Evolutionary conservation across 2,329 filamentous ascomycete genomes (phyloP).

Genomic region (Monosporascus sp.): DNA sequence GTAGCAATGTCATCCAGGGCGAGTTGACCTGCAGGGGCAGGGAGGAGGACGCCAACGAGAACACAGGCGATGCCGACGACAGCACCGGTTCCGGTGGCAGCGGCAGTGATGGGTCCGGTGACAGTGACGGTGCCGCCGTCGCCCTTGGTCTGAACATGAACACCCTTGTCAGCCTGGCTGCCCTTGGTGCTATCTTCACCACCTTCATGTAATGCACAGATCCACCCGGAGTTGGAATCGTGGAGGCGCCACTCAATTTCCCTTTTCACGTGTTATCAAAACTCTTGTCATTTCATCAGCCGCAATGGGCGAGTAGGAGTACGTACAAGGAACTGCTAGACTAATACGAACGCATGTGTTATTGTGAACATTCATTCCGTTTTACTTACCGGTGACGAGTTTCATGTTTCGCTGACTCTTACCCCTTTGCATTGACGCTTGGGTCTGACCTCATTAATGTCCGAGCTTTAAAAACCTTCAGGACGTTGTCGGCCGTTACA

Average conservation of each 20-base stretch:
- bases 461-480: no score
- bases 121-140: conserved; percentile 37
- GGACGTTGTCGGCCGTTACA: no score
- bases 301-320: conserved; percentile 22
- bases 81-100: conserved; percentile 17
- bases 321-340: conserved; percentile 38
- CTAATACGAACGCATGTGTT: conserved; percentile 36
- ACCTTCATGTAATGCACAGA: conserved; percentile 44
- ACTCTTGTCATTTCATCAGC: conserved; percentile 24
- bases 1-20: conserved; percentile 42
- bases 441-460: no score
- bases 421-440: not conserved
- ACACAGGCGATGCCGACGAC: conserved; percentile 27
- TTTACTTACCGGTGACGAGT: conserved; percentile 3
- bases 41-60: conserved; percentile 48
- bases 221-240: conserved; percentile 8
- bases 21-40: conserved; percentile 45
- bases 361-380: conserved; percentile 12
- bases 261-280: conserved; percentile 24
- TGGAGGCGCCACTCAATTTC: conserved; percentile 17
- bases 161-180: conserved; percentile 41
- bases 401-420: not conserved
- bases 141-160: conserved; percentile 42
- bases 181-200: conserved; percentile 39
- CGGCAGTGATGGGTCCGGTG: conserved; percentile 8